Percentiles rank a stretch among this genome's conserved stretches.
These are phyloP conservation scores for Solanum boliviense DNA, from an alignment of 257 asterid species.

Conservation along the genomic window DNA sequence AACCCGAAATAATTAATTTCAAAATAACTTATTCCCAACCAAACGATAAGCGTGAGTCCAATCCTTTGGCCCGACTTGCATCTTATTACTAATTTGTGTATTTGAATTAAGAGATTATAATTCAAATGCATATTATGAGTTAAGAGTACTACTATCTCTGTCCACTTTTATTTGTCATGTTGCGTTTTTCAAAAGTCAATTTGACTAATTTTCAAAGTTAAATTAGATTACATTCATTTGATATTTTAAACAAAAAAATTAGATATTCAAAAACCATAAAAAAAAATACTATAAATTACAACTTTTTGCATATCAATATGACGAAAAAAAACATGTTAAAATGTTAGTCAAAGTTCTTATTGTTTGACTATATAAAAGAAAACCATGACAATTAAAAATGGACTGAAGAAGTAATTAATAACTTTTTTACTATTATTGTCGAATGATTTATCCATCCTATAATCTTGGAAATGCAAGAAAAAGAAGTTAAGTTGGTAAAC, in stretches of 20 bases:
- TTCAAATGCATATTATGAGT: background rate
- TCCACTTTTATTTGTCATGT: too few relatives aligned
- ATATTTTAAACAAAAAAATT: too few relatives aligned
- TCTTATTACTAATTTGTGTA: background rate
- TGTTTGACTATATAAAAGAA: too few relatives aligned
- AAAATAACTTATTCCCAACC: background rate
- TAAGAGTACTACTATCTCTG: fast-evolving
- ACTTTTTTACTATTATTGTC: background rate
- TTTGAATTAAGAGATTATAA: background rate
- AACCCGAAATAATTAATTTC: fast-evolving
- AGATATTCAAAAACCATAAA: too few relatives aligned
- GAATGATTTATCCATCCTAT: background rate
- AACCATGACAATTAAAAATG: too few relatives aligned
- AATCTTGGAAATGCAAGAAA: background rate
- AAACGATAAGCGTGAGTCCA: background rate
- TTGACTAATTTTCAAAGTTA: too few relatives aligned
- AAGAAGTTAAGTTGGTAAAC: background rate
- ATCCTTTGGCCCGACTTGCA: background rate
- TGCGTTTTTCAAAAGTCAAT: too few relatives aligned
- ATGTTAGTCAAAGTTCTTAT: too few relatives aligned
- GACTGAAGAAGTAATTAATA: background rate
- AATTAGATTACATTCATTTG: too few relatives aligned
- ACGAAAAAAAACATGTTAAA: too few relatives aligned
- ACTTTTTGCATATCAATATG: too few relatives aligned
- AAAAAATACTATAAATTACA: too few relatives aligned